These are phyloP conservation scores for Dianthus caryophyllus DNA, from an alignment of 148 eudicot genomes.

Conservation along the genomic window DNA sequence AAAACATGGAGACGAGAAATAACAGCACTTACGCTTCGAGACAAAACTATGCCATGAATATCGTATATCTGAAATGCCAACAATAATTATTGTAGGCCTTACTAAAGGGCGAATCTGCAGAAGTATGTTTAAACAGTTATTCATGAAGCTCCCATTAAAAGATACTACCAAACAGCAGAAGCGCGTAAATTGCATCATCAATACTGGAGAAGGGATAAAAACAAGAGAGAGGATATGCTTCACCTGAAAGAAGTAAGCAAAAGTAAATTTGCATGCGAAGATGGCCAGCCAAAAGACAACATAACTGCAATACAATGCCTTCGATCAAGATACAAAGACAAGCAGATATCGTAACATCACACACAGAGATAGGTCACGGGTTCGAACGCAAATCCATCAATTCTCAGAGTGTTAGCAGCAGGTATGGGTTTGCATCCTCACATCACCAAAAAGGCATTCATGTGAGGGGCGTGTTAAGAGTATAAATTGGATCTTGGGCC, in stretches of 20 bases:
- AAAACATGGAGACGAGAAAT: not conserved
- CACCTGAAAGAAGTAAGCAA: constrained; percentile 95
- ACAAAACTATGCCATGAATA: constrained; percentile 76
- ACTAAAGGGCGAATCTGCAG: constrained; percentile 86
- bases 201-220: not conserved
- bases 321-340: not conserved
- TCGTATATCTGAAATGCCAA: not conserved
- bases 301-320: constrained; percentile 47
- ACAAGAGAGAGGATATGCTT: constrained; percentile 19
- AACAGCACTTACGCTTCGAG: constrained; percentile 61
- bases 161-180: not conserved
- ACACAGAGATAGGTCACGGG: too few relatives aligned
- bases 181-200: not conserved
- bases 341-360: too few relatives aligned
- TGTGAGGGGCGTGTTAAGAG: too few relatives aligned
- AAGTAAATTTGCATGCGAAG: constrained; percentile 76
- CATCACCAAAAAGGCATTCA: too few relatives aligned
- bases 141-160: not conserved
- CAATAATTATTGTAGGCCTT: constrained; percentile 42
- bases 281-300: constrained; percentile 88
- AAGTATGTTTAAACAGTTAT: not conserved
- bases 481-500: too few relatives aligned
- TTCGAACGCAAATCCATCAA: too few relatives aligned
- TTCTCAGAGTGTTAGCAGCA: too few relatives aligned
- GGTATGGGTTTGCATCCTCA: too few relatives aligned